Base-by-base conservation (phyloP, 352 stramenopile species). In the Salisapilia sapeloensis region DNA sequence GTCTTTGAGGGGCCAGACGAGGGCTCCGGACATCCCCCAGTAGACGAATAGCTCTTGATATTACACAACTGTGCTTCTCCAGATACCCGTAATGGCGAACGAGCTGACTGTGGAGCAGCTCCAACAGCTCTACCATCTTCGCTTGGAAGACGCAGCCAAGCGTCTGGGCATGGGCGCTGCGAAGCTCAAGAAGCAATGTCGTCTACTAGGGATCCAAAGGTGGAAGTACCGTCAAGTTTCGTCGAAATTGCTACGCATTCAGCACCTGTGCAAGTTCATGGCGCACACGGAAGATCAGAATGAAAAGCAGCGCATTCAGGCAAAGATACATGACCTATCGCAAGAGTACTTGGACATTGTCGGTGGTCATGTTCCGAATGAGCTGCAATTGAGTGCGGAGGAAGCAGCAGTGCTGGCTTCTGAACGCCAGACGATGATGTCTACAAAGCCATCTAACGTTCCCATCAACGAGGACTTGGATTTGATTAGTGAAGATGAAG, bases 221-320 rank as follows among this genome's bases (percentile, higher is more conserved):
- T 89, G 74, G 74, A 69, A 69, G 4, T 89, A 89, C 50, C 74
- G 74, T 43, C 69, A 89, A 42, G 67, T 87, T 18, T 80, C 72
- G 35, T 69, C 65, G 50, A 82, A 82, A 50, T 59, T 85, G 39
- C 71, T 82, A 48, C 81, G 82, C 63, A 85, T 85, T 43, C 65
- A 85, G 53, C 65, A 82, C 43, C 52, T 85, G 34, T 82, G 62
- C 56, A 85, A 85, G 56, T 85, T 72, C 58, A 74, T 85, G 50
- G 69, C 66, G 17, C 69, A 84, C 44, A 65, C 80, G 13, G 66
- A 56, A 26, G 69, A 85, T 38, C 37, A 52, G 4, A 62, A 81
- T 45, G 62, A 81, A 37, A 63, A 66, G 32, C 46, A 66, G 28
- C 69, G 69, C 40, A 80, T 85, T 38, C 65, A 77, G 46, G 56